phyloP scores from a whole-genome alignment of 163 green algal species.

The Scenedesmus sp. region DNA sequence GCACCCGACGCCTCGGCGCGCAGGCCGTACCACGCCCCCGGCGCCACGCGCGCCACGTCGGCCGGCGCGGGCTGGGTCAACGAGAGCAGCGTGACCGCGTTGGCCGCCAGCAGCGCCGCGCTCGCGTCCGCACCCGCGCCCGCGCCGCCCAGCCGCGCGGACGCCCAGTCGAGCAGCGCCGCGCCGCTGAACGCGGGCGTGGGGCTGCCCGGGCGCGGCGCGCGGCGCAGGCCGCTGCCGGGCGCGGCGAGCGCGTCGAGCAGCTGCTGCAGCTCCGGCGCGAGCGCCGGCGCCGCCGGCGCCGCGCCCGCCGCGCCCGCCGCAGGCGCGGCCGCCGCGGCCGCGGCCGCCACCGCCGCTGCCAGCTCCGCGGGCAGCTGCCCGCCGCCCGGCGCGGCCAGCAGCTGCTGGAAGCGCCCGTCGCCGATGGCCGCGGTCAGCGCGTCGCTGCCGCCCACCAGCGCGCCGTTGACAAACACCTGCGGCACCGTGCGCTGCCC shows the following conservation, averaged over 20 bases:
- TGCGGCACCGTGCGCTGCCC: constrained; percentile 82
- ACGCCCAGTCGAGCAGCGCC: constrained; percentile 45
- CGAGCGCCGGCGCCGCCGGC: background rate
- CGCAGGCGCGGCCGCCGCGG: constrained; percentile 3
- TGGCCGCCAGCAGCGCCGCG: constrained; percentile 44
- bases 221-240: background rate
- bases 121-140: constrained; percentile 17
- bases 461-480: constrained; percentile 74
- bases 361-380: constrained; percentile 50
- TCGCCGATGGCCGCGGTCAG: constrained; percentile 48
- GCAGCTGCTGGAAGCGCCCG: constrained; percentile 57
- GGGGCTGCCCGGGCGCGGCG: constrained; percentile 3
- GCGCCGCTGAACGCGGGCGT: constrained; percentile 30
- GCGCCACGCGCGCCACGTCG: background rate
- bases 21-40: background rate
- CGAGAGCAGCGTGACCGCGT: constrained; percentile 32
- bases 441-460: constrained; percentile 77
- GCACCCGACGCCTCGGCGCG: background rate
- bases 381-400: background rate
- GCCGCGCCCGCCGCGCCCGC: background rate
- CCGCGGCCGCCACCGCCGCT: constrained; percentile 34
- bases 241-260: background rate
- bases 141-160: background rate
- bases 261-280: constrained; percentile 31
- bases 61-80: constrained; percentile 17